These are phyloP conservation scores for Aeschynomene evenia DNA, from an alignment of 306 rosid species.

Conservation along the genomic window DNA sequence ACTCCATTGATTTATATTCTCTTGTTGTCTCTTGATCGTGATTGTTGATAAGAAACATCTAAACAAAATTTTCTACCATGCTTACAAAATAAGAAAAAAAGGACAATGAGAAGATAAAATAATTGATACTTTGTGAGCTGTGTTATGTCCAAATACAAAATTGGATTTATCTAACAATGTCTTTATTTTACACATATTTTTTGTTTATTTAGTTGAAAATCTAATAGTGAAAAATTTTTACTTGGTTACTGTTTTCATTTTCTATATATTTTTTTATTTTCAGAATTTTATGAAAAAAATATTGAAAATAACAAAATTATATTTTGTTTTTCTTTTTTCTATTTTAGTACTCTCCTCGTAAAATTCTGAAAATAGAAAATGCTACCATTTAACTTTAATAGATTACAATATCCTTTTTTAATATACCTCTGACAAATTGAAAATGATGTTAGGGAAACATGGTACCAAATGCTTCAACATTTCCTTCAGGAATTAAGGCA, in stretches of 20 bases:
- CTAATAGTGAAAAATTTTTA: no score
- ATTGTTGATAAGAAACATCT: background rate
- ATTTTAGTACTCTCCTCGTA: no score
- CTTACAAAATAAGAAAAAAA: background rate
- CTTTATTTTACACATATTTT: no score
- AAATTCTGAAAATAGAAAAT: no score
- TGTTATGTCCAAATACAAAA: background rate
- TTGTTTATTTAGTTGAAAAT: background rate
- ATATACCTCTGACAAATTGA: background rate
- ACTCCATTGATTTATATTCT: background rate
- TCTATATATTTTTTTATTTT: no score
- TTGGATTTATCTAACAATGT: background rate
- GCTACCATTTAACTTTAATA: background rate
- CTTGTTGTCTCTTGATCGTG: background rate
- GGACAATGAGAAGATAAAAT: background rate
- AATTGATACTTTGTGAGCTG: background rate
- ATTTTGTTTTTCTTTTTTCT: no score
- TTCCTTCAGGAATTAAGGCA: constrained; percentile 77
- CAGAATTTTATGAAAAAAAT: no score
- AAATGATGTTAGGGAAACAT: constrained; percentile 54
- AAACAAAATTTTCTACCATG: background rate
- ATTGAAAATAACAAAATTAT: no score
- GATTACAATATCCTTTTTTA: background rate
- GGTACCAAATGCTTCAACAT: constrained; percentile 58
- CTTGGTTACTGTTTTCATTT: no score